Base-by-base conservation (phyloP, 2,329 filamentous ascomycete species). In the Talaromyces sp. region DNA sequence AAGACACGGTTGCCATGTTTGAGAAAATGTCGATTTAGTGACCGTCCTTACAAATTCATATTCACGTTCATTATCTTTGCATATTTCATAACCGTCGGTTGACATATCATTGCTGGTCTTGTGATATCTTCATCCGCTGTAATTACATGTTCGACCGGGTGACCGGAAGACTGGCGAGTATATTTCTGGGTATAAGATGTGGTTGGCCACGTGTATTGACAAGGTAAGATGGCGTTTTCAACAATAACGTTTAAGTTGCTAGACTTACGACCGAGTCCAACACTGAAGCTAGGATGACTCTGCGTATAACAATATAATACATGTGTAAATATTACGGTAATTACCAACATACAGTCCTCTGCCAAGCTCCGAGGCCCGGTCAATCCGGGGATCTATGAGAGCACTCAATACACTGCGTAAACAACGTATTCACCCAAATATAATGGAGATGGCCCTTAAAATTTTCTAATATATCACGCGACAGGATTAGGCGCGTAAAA, bases 1-100 rank as follows among this genome's bases (percentile, higher is more conserved):
- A 65, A 56, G 61, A 63, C 31, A 57, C 63, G 4, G 23, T 58
- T 34, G 33, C 56, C 27, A 63, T 59, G 61, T 63, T 63, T 34
- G 61, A 63, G 57, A 63, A 42, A n/a, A 56, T 64, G 60, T 7
- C 14, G 14, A 40, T 40, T 16, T 40, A 40, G 36, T 14, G 6
- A n/a, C 16, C 2, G 34, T 4, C 14, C 12, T 14, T 4, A 14
- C 3, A 16, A 16, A 36, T 36, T 3, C 3, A 2, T n/a, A 40
- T 40, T 40, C 12, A 40, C 7, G 6, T n/a, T 14, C 36, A 7
- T 40, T 40, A 7, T n/a, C 5, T 1, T n/a, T n/a, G 36, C 36
- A 40, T 40, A n/a, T 7, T 40, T 40, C 36, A 7, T 40, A 40
- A n/a, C 1, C 14, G 16, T 40, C n/a, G 36, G 36, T 16, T 36